Base-by-base conservation (phyloP, 345 rosid genomes). In the Corchorus olitorius region DNA sequence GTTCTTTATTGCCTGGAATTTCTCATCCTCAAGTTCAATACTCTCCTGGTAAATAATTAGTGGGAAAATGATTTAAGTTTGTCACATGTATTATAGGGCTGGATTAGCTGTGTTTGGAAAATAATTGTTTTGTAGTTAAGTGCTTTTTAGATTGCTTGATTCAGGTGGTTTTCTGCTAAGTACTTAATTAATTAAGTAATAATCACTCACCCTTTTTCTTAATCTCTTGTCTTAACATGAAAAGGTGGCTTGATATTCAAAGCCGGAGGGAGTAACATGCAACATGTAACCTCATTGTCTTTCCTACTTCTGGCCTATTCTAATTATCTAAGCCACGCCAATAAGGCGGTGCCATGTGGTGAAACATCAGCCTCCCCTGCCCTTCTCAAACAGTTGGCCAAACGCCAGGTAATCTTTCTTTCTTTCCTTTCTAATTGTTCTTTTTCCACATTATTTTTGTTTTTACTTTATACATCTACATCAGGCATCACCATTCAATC, bases 211-310 rank as follows among this genome's bases (percentile, higher is more conserved):
- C n/a, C 35, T 70, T 49, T 66, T 35, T 5, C 6, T 39, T 39
- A 6, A 39, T 15, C 20, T 27, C 27, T 27, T 35, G 19, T 34
- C 45, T 35, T 35, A 43, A 15, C 65, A 60, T 70, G 60, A 56
- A 76, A 70, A 91, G 97, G 98, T 65, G 99, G 99, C 4, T 76
- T 97, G 83, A 84, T 94, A 62, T 92, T 91, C 78, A 94, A 94
- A 79, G 90, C 97, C 63, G 94, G 93, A 63, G 99, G 91, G 49
- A 91, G 97, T 86, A 97, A 97, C 92, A 88, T 97, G 89, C 99
- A 97, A 82, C 94, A 93, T 81, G 99, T 97, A 80, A 94, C 99
- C 56, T 87, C 98, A 45, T 75, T 93, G 67, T 82, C 99, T 37
- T 94, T 94, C 84, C 88, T 97, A 61, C 88, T 97, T 11, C 46